Conservation (phyloP, 768 basidiomycete genomes). For the Collybia mongolica region DNA sequence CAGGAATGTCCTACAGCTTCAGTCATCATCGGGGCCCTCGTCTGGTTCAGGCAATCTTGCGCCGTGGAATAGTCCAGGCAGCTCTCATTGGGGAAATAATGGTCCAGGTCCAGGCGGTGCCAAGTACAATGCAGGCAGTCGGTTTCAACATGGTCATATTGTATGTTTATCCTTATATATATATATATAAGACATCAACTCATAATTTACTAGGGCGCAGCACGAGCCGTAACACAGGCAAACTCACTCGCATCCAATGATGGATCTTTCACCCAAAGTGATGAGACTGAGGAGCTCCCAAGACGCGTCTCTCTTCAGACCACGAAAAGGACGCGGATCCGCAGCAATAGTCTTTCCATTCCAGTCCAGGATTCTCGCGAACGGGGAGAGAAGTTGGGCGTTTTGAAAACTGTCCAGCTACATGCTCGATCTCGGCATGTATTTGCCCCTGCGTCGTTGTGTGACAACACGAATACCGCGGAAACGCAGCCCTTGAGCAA, state of each 20-base stretch:
- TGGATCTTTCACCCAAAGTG: slow-evolving; percentile 40
- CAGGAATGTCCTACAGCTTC: slow-evolving; percentile 74
- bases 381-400: slow-evolving; percentile 44
- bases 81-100: slow-evolving; percentile 48
- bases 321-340: slow-evolving; percentile 38
- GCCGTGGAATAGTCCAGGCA: slow-evolving; percentile 43
- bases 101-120: slow-evolving; percentile 70
- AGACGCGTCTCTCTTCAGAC: slow-evolving; percentile 26
- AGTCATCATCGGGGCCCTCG: slow-evolving; percentile 48
- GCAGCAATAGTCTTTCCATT: slow-evolving; percentile 63
- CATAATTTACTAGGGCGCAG: slow-evolving; percentile 48
- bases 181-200: background rate
- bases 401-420: slow-evolving; percentile 62
- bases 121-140: slow-evolving; percentile 69
- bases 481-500: slow-evolving; percentile 17
- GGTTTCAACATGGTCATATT: slow-evolving; percentile 67
- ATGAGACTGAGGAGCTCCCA: slow-evolving; percentile 57
- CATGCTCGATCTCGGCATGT: slow-evolving; percentile 63
- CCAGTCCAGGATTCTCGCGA: slow-evolving; percentile 39
- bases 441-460: slow-evolving; percentile 33
- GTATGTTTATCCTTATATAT: slow-evolving; percentile 45
- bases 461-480: slow-evolving; percentile 11
- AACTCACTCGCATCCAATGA: slow-evolving; percentile 61
- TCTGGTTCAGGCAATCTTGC: slow-evolving; percentile 36
- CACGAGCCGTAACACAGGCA: slow-evolving; percentile 72